Conservation (phyloP, 1,139 yeast genomes). For the Kodamaea arcana region DNA sequence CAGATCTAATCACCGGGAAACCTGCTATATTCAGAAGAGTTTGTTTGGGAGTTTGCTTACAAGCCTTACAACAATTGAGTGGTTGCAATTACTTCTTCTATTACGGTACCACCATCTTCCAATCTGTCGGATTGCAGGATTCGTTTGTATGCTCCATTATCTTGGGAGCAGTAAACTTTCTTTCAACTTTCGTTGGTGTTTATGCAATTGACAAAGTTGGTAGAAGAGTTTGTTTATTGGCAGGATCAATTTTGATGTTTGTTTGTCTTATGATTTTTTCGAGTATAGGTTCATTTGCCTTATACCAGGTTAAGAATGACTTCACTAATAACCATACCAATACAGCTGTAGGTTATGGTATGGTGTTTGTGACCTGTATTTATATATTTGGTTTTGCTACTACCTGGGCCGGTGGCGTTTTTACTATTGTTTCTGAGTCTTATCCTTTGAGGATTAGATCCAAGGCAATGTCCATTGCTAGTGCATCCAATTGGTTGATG, state of each 20-base stretch:
- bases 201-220: conserved; percentile 70
- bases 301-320: conserved; percentile 48
- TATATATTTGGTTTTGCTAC: conserved; percentile 82
- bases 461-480: conserved; percentile 73
- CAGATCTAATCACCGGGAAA: conserved; percentile 20
- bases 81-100: conserved; percentile 83
- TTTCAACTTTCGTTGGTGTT: conserved; percentile 67
- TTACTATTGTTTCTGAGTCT: conserved; percentile 74
- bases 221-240: conserved; percentile 61
- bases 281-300: conserved; percentile 53
- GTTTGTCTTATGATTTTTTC: conserved; percentile 60
- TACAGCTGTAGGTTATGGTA: conserved; percentile 62
- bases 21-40: conserved; percentile 23
- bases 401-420: conserved; percentile 86
- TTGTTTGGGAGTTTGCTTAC: conserved; percentile 53
- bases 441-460: conserved; percentile 79
- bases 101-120: conserved; percentile 74
- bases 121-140: conserved; percentile 70
- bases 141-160: conserved; percentile 73
- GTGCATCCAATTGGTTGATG: conserved; percentile 76
- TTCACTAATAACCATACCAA: conserved; percentile 20
- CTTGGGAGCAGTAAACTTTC: conserved; percentile 59
- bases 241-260: conserved; percentile 46
- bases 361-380: conserved; percentile 76
- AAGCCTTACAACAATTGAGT: conserved; percentile 71